These are phyloP conservation scores for Penicillium psychrofluorescens DNA, from an alignment of 495 filamentous ascomycete genomes.

Conservation along the genomic window DNA sequence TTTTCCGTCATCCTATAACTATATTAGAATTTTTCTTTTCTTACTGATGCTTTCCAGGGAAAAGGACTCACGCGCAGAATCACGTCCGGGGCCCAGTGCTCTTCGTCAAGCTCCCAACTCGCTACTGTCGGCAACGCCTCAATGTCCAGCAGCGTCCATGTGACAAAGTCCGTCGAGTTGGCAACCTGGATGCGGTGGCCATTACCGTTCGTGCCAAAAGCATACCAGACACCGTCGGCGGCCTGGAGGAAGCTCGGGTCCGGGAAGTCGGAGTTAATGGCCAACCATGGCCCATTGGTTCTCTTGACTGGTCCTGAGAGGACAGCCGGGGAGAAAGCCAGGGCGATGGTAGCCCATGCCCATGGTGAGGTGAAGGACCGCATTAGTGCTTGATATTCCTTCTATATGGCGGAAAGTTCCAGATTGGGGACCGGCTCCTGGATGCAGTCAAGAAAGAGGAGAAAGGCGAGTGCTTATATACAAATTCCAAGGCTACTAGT, in stretches of 20 bases:
- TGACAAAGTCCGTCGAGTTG: conserved; percentile 21
- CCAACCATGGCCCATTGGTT: conserved; percentile 15
- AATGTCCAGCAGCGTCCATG: conserved; percentile 29
- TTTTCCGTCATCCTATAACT: conserved; percentile 28
- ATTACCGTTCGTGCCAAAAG: conserved; percentile 29
- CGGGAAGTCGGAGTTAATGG: background rate
- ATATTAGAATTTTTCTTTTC: background rate
- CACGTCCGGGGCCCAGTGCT: conserved; percentile 37
- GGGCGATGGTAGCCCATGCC: too few relatives aligned
- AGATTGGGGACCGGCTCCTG: too few relatives aligned
- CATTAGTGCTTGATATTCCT: too few relatives aligned
- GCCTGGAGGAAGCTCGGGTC: background rate
- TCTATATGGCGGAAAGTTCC: too few relatives aligned
- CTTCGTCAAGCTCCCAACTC: conserved; percentile 22
- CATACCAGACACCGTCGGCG: background rate
- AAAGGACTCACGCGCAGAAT: conserved; percentile 23
- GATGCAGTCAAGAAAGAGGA: too few relatives aligned
- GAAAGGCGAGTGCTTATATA: too few relatives aligned
- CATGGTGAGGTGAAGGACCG: too few relatives aligned
- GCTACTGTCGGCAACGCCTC: conserved; percentile 30
- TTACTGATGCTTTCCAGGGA: too few relatives aligned
- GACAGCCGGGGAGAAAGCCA: too few relatives aligned
- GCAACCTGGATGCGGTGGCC: conserved; percentile 30
- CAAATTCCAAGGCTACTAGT: too few relatives aligned
- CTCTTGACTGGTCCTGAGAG: conserved; percentile 1